Base-by-base conservation (phyloP, 2,329 filamentous ascomycete genomes). In the Colletotrichum sp. region DNA sequence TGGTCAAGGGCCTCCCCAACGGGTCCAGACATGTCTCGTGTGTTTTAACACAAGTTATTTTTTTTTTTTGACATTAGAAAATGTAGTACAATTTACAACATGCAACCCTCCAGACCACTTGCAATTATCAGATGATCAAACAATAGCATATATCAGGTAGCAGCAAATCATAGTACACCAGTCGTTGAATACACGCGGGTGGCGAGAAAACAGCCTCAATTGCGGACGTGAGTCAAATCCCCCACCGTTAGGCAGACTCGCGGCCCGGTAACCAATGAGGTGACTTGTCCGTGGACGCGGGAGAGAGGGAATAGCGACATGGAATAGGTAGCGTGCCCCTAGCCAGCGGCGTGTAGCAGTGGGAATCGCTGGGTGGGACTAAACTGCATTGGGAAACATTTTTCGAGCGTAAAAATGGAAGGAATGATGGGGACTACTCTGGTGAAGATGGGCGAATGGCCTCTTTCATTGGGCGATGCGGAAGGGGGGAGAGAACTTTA, bases 171-270 rank as follows among this genome's bases (percentile, higher is more conserved):
- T 30, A 59, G 22, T 30, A 59, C 62, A 34, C 22, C 29, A 30
- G 30, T 27, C 32, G 32, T 64, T 64, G 62, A 39, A 29, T 44
- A 62, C 29, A 62, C 8, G n/a, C 15, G 44, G 34, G 72, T 75
- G 62, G 69, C 69, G 36, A 75, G 57, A 55, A 61, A 59, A 62
- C 27, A 62, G 34, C 39, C 72, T 66, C 69, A 32, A 25, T 61
- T 44, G 32, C n/a, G 68, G 27, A 27, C 13, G 62, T 71, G 72
- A 67, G 69, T 63, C 69, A 67, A 72, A 62, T 34, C 30, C n/a
- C 15, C 16, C 36, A 30, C 72, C 25, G 69, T 57, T 63, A 72
- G 72, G 72, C 72, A 75, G 72, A 75, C 55, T 68, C 19, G 62
- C 25, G 32, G 34, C 29, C 32, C 15, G 27, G 44, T 52, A 52